Conservation (phyloP, 257 asterid genomes). For the Nicotiana paniculata region DNA sequence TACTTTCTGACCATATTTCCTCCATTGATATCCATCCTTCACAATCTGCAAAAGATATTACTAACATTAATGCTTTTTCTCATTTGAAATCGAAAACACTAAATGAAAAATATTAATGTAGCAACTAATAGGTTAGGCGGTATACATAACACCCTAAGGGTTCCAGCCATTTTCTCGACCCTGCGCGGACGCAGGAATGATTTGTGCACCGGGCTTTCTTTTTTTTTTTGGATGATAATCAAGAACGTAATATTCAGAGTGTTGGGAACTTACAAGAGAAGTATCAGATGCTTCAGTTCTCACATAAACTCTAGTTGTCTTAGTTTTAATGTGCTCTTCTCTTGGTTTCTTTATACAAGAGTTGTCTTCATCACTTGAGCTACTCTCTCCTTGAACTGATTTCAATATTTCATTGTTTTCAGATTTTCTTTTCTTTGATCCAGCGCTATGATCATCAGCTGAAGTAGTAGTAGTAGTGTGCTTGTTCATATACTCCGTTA, state of each 20-base stretch:
- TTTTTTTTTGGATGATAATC: too few species aligned
- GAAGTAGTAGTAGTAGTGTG: background rate
- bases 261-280: constrained; percentile 62
- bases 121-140: too few species aligned
- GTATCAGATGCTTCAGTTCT: constrained; percentile 77
- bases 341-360: constrained; percentile 51
- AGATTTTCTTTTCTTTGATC: constrained; percentile 54
- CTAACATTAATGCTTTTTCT: background rate
- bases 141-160: too few species aligned
- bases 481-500: constrained; percentile 47
- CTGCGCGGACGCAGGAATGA: too few species aligned
- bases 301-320: constrained; percentile 41
- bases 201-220: too few species aligned
- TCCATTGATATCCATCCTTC: constrained; percentile 92
- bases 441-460: constrained; percentile 1
- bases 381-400: constrained; percentile 38
- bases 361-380: constrained; percentile 71
- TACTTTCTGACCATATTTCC: constrained; percentile 95
- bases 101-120: too few species aligned
- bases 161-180: too few species aligned
- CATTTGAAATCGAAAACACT: background rate
- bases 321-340: constrained; percentile 49
- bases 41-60: constrained; percentile 42
- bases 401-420: constrained; percentile 28
- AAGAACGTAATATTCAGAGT: background rate